Evolutionary conservation across 148 eudicot genomes (phyloP).

Genomic region (Amaranthus palmeri): DNA sequence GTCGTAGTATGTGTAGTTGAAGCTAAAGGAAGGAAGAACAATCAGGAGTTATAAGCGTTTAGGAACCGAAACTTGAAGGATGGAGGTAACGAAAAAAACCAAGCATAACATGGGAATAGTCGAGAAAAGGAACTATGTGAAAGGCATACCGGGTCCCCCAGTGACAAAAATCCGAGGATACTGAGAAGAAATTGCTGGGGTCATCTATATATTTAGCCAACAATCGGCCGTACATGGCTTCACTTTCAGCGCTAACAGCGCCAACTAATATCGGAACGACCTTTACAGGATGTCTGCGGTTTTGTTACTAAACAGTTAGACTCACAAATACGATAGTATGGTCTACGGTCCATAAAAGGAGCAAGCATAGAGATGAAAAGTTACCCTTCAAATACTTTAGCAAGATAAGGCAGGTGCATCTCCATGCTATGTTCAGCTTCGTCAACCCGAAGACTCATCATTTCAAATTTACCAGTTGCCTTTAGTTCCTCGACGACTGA

Average conservation of each 20-base stretch:
- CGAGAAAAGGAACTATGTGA: neutral
- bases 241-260: slow-evolving; percentile 67
- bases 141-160: slow-evolving; percentile 90
- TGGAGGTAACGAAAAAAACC: neutral
- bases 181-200: slow-evolving; percentile 87
- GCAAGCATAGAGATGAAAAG: slow-evolving; percentile 2
- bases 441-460: slow-evolving; percentile 85
- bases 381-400: slow-evolving; percentile 91
- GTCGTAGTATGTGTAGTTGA: slow-evolving; percentile 70
- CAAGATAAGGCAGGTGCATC: slow-evolving; percentile 99
- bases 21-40: slow-evolving; percentile 40
- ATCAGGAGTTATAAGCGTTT: neutral
- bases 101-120: neutral
- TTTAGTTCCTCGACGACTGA: slow-evolving; percentile 76
- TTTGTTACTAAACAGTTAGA: slow-evolving; percentile 22
- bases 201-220: slow-evolving; percentile 92
- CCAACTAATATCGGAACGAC: slow-evolving; percentile 95
- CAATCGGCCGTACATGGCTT: slow-evolving; percentile 72
- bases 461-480: slow-evolving; percentile 79
- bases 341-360: slow-evolving; percentile 9
- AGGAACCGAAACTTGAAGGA: neutral
- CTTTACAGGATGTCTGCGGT: slow-evolving; percentile 62
- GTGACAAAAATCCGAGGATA: slow-evolving; percentile 96
- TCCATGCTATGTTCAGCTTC: slow-evolving; percentile 99
- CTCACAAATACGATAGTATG: neutral